A percentile compares a stretch with the other conserved stretches of the same genome.
Evolutionary conservation across 2,329 filamentous ascomycete genomes (phyloP).

Genomic region (Neurospora sp.): DNA sequence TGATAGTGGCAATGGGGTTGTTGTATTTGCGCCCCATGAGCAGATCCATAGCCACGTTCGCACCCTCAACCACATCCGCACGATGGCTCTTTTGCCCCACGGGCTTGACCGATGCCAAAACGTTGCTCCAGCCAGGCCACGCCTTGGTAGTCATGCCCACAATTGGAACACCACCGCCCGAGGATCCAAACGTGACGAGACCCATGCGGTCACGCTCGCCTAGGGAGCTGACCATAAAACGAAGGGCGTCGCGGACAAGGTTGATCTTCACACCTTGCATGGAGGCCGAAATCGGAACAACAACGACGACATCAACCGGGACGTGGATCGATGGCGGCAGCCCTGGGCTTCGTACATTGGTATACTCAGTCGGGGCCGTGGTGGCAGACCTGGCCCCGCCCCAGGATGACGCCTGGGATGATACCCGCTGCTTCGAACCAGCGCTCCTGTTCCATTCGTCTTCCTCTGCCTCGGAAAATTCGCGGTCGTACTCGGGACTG

Average conservation of each 20-base stretch:
- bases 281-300: constrained; percentile 92
- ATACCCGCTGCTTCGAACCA: constrained; percentile 53
- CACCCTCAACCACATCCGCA: constrained; percentile 93
- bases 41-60: constrained; percentile 96
- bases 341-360: constrained; percentile 45
- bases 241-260: constrained; percentile 79
- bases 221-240: constrained; percentile 81
- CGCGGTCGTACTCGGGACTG: constrained; percentile 70
- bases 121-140: constrained; percentile 84
- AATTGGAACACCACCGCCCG: constrained; percentile 82
- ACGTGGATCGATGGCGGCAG: constrained; percentile 60
- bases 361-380: constrained; percentile 89
- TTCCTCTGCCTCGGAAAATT: constrained; percentile 76
- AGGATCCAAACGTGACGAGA: constrained; percentile 91
- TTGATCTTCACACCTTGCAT: constrained; percentile 99
- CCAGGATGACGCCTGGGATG: constrained; percentile 74
- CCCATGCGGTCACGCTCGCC: constrained; percentile 96
- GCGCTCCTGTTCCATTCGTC: constrained; percentile 66
- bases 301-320: constrained; percentile 88
- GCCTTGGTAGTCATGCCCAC: constrained; percentile 97
- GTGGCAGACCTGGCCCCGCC: constrained; percentile 73
- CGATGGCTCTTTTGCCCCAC: constrained; percentile 94
- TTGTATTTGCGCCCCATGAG: constrained; percentile 96
- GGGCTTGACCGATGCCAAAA: constrained; percentile 79
- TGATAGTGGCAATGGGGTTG: constrained; percentile 89